Base-by-base conservation (phyloP, 352 stramenopile genomes). In the Lagenidium giganteum region DNA sequence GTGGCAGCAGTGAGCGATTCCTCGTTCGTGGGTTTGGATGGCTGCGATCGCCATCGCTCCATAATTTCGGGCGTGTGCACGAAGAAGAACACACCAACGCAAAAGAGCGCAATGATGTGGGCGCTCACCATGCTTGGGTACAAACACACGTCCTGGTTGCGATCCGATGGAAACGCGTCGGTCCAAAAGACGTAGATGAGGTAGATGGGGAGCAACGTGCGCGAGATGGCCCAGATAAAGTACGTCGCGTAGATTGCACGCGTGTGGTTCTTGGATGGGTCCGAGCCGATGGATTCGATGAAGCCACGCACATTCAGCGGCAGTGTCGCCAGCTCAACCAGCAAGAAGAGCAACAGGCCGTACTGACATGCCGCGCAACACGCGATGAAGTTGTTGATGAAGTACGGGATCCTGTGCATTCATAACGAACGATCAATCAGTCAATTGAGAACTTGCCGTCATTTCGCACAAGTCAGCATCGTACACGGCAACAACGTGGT, bases 381-480 rank as follows among this genome's bases (percentile, higher is more conserved):
- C 35, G 80, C 81, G n/a, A 87, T 53, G 42, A 92, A 92, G 57
- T 92, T 92, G 72, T 92, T 89, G 60, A 92, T 87, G 11, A 80
- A 70, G 52, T 92, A 92, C 28, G 80, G 80, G 7, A 89, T 49
- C 8, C 78, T 90, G n/a, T n/a, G 46, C 26, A 31, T 16, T 11
- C 26, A 24, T 9, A 32, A 14, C 54, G 30, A 2, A 4, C n/a
- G 22, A n/a, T 17, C 5, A 39, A 39, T 39, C 11, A 18, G 9
- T 39, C 8, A 39, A 39, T 8, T 38, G 7, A 38, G 32, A 9
- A n/a, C 12, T 38, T 17, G 32, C 12, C 12, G n/a, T 21, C 7
- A 9, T 7, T 17, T 6, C 12, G 41, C 14, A 24, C 5, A 20
- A 38, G 6, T 26, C 18, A 25, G 17, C 17, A 42, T 20, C 78